Conservation (phyloP, 2,329 filamentous ascomycete genomes). For the Fusarium piperis region DNA sequence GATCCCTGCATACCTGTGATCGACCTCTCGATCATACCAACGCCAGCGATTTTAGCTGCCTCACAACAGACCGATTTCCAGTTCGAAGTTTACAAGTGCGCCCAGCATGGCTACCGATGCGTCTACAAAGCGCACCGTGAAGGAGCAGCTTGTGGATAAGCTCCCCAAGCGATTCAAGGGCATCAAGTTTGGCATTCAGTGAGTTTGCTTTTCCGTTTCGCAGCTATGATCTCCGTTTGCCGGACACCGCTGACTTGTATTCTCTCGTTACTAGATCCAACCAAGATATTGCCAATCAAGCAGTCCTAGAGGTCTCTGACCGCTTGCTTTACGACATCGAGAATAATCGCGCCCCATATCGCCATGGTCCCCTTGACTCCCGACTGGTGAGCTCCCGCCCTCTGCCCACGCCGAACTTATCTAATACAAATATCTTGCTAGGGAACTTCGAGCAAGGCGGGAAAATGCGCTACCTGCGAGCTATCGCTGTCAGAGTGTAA, state of each 20-base stretch:
- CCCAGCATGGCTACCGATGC: conserved; percentile 21
- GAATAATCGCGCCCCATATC: conserved; percentile 77
- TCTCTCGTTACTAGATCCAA: conserved; percentile 69
- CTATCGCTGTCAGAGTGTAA: conserved; percentile 85
- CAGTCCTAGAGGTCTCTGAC: conserved; percentile 93
- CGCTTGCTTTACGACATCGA: conserved; percentile 92
- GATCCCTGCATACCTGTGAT: not conserved
- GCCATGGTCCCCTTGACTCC: conserved; percentile 86
- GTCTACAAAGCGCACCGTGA: conserved; percentile 58
- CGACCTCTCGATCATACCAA: not conserved
- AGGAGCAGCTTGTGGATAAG: conserved; percentile 90
- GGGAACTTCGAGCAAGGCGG: conserved; percentile 87
- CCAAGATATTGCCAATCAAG: conserved; percentile 95
- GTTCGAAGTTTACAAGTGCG: not conserved
- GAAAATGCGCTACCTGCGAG: conserved; percentile 83
- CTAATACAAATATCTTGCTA: conserved; percentile 37
- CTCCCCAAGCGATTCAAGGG: conserved; percentile 92
- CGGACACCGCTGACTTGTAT: not conserved
- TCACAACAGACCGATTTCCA: not conserved
- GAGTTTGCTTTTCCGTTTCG: conserved; percentile 43
- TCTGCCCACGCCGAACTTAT: not conserved
- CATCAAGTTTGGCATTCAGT: conserved; percentile 94
- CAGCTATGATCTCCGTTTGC: not conserved
- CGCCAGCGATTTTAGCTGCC: not conserved
- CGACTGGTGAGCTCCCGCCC: conserved; percentile 67